Evolutionary conservation across 108 stramenopile genomes (phyloP).

Genomic region (Pseudonitzschia multiseries): DNA sequence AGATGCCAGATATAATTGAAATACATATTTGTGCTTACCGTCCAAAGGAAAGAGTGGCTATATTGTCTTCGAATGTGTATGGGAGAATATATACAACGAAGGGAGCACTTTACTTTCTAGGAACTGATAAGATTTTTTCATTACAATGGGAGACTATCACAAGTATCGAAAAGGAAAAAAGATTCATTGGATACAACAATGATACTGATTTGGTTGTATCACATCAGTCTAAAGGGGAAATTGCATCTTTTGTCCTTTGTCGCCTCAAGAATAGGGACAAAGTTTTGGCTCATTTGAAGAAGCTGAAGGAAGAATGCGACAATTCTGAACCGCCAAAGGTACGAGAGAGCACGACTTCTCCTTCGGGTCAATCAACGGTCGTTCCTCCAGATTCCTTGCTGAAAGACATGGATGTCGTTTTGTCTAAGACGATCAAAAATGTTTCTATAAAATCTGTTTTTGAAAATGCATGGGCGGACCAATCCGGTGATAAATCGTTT

Average conservation of each 20-base stretch:
- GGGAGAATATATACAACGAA: constrained; percentile 49
- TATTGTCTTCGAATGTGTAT: constrained; percentile 31
- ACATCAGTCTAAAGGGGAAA: background rate
- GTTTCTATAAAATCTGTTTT: constrained; percentile 65
- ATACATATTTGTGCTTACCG: constrained; percentile 45
- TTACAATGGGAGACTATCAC: constrained; percentile 36
- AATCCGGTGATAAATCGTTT: constrained; percentile 42
- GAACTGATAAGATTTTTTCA: constrained; percentile 44
- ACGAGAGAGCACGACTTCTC: background rate
- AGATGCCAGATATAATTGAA: constrained; percentile 34
- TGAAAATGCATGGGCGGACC: constrained; percentile 67
- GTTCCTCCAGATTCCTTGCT: constrained; percentile 56
- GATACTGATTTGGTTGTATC: constrained; percentile 34
- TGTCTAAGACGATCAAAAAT: constrained; percentile 53
- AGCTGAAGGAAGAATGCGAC: constrained; percentile 3
- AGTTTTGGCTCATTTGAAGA: constrained; percentile 18
- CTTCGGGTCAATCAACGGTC: constrained; percentile 14
- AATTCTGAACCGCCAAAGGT: background rate
- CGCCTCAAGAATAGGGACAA: constrained; percentile 21
- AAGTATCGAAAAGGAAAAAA: constrained; percentile 57
- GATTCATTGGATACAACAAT: constrained; percentile 24
- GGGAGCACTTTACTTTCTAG: constrained; percentile 43
- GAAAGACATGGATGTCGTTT: constrained; percentile 65
- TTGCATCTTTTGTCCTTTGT: constrained; percentile 29
- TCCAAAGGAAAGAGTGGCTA: constrained; percentile 36